phyloP scores from a whole-genome alignment of 2,329 filamentous ascomycete species.

The Metarhizium rileyi region DNA sequence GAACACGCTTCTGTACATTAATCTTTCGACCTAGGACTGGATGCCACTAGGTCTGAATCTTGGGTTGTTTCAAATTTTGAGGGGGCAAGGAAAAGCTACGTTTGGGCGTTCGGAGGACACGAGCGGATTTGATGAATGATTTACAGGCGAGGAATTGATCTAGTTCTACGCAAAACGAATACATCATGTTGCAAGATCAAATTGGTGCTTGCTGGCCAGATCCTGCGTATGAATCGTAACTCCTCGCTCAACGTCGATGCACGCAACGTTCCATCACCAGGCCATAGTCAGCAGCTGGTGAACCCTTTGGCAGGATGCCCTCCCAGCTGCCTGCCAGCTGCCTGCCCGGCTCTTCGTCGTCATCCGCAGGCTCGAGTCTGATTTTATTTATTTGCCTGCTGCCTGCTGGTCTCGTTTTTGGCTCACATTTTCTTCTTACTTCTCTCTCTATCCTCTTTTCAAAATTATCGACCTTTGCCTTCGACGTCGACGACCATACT shows the following conservation, averaged over 20 bases:
- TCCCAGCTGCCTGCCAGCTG: constrained; percentile 6
- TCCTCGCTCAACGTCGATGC: too few relatives aligned
- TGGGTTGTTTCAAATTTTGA: not conserved
- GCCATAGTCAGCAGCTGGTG: not conserved
- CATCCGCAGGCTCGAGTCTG: not conserved
- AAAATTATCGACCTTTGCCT: not conserved
- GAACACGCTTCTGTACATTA: not conserved
- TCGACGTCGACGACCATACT: not conserved
- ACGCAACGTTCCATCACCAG: too few relatives aligned
- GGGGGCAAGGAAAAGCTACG: not conserved
- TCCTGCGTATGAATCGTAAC: not conserved
- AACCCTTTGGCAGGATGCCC: constrained; percentile 3
- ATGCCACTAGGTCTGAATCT: not conserved
- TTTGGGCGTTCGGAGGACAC: not conserved
- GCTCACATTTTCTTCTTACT: not conserved
- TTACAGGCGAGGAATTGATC: not conserved
- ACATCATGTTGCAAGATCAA: not conserved
- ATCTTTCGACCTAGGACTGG: not conserved
- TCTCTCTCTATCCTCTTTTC: not conserved
- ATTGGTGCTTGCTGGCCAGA: not conserved
- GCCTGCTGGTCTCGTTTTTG: not conserved
- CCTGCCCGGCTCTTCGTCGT: not conserved
- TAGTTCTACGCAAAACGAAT: not conserved
- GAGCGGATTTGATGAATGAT: not conserved
- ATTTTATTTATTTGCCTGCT: constrained; percentile 1